Evolutionary conservation across 192 early-diverging fungal species (phyloP).

Genomic region (Coemansia sp.): DNA sequence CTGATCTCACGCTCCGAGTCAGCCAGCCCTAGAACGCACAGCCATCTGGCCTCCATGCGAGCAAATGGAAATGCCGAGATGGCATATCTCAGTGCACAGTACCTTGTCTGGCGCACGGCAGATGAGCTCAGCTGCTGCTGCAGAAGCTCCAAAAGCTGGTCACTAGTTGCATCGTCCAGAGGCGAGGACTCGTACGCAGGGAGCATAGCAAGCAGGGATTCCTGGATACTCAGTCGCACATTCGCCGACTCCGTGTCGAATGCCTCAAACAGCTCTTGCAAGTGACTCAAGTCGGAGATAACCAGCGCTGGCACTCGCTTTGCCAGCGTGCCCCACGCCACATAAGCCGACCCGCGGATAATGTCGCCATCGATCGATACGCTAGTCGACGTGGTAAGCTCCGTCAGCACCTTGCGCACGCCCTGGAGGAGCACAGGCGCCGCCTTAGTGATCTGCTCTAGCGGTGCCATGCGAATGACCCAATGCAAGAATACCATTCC

Average conservation of each 20-base stretch:
- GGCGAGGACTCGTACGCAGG: conserved; percentile 59
- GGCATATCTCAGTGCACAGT: conserved; percentile 66
- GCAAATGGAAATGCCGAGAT: conserved; percentile 64
- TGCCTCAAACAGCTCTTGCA: conserved; percentile 72
- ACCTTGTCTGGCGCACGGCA: conserved; percentile 58
- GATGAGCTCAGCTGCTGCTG: conserved; percentile 54
- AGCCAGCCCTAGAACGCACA: conserved; percentile 61
- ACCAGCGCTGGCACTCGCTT: conserved; percentile 74
- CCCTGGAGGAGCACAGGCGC: conserved; percentile 72
- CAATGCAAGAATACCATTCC: conserved; percentile 90
- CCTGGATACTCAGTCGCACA: conserved; percentile 80
- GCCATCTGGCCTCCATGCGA: conserved; percentile 60
- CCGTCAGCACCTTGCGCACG: conserved; percentile 58
- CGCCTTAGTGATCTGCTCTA: conserved; percentile 61
- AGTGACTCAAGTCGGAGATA: conserved; percentile 62
- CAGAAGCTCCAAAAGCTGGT: conserved; percentile 57
- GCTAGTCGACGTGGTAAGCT: conserved; percentile 1
- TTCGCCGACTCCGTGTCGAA: conserved; percentile 58
- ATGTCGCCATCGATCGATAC: conserved; percentile 59
- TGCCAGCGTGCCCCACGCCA: conserved; percentile 76
- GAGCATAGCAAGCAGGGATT: conserved; percentile 77
- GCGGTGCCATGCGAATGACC: conserved; percentile 74
- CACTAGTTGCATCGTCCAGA: conserved; percentile 11
- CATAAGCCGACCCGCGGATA: conserved; percentile 83
- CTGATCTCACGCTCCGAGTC: conserved; percentile 38